phyloP scores from a whole-genome alignment of 1,284 basidiomycete species.

The Papiliotrema nemorosa region DNA sequence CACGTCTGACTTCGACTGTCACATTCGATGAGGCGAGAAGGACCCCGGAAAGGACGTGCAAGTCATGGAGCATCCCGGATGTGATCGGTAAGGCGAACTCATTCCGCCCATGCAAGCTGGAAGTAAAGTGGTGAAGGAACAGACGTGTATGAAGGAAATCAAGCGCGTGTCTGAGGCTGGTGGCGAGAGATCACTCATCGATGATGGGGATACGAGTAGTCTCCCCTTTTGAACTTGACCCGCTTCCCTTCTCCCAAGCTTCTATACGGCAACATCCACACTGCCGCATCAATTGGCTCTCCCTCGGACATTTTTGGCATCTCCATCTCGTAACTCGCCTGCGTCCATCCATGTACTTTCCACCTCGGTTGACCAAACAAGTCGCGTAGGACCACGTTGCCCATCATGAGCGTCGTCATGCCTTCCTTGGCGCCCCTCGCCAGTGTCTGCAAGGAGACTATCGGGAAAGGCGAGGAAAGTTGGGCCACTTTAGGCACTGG shows the following conservation, averaged over 20 bases:
- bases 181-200: no score
- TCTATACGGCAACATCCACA: slow-evolving; percentile 44
- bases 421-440: slow-evolving; percentile 61
- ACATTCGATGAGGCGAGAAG: no score
- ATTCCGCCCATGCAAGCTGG: no score
- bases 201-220: slow-evolving; percentile 36
- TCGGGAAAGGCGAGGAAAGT: slow-evolving; percentile 35
- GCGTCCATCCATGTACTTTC: slow-evolving; percentile 32
- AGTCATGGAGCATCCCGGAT: no score
- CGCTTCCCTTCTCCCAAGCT: slow-evolving; percentile 42
- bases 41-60: no score
- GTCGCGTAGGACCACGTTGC: slow-evolving; percentile 69
- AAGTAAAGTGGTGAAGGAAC: no score
- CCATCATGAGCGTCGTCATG: slow-evolving; percentile 78
- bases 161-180: no score
- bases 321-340: slow-evolving; percentile 33
- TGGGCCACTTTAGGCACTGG: slow-evolving; percentile 38
- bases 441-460: slow-evolving; percentile 57
- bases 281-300: slow-evolving; percentile 19
- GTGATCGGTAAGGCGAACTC: no score
- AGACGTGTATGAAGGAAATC: no score
- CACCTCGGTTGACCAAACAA: slow-evolving; percentile 53
- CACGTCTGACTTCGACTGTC: no score
- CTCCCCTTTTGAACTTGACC: slow-evolving; percentile 38
- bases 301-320: background rate